phyloP scores from a whole-genome alignment of 257 asterid species.

The Lycium ferocissimum region DNA sequence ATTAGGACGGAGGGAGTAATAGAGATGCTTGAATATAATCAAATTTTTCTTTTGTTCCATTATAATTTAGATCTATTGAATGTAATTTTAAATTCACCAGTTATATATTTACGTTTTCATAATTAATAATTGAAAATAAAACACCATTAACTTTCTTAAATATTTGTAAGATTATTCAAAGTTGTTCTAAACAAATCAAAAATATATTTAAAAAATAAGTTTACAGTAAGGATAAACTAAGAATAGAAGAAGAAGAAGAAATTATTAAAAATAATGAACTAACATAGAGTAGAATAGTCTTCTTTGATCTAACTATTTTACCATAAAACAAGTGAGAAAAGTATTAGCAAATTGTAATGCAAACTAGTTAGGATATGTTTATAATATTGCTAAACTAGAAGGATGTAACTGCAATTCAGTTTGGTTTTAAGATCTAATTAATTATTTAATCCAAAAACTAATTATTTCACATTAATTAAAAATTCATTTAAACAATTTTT shows the following conservation, averaged over 20 bases:
- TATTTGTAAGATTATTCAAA: no score
- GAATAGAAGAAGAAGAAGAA: not conserved
- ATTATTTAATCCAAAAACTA: conserved; percentile 11
- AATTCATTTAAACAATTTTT: not conserved
- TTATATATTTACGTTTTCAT: no score
- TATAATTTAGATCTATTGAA: no score
- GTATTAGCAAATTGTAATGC: not conserved
- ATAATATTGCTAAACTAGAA: not conserved
- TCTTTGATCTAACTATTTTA: not conserved
- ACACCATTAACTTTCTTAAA: no score
- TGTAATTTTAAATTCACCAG: no score
- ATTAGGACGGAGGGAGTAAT: no score
- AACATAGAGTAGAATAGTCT: not conserved
- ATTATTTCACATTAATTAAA: not conserved
- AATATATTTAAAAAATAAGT: not conserved
- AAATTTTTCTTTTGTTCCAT: no score
- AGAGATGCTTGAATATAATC: no score
- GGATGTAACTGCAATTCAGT: conserved; percentile 7
- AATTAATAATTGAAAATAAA: no score
- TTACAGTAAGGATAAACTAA: not conserved
- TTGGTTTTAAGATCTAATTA: conserved; percentile 13
- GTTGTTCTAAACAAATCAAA: not conserved
- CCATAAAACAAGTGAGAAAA: not conserved
- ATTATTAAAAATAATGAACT: not conserved
- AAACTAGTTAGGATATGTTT: not conserved